Conservation (phyloP, 768 basidiomycete genomes). For the Amyloporia xantha region DNA sequence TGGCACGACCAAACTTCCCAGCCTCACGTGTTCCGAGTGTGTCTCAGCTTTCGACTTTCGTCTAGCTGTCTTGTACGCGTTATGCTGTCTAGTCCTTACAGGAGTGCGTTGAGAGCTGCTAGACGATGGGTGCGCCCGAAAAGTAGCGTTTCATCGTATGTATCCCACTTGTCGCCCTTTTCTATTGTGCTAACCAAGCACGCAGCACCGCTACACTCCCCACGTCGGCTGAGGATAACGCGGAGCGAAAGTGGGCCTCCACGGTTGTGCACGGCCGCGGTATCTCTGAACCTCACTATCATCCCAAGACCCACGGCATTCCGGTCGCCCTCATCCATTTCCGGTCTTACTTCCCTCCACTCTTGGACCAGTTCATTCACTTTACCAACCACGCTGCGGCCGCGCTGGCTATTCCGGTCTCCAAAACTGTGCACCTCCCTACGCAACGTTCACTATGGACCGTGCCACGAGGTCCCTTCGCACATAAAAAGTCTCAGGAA, state of each 20-base stretch:
- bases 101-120: no score
- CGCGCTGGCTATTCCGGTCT: slow-evolving; percentile 77
- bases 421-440: slow-evolving; percentile 59
- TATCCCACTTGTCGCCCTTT: no score
- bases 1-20: neutral
- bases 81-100: no score
- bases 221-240: neutral
- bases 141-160: no score
- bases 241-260: slow-evolving; percentile 41
- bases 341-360: slow-evolving; percentile 61
- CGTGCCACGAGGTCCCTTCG: slow-evolving; percentile 79
- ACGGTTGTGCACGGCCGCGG: slow-evolving; percentile 58
- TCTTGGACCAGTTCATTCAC: slow-evolving; percentile 74
- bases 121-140: neutral
- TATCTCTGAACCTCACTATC: slow-evolving; percentile 45
- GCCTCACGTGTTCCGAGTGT: no score
- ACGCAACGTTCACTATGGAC: slow-evolving; percentile 79
- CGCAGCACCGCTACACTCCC: no score
- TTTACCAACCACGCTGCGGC: slow-evolving; percentile 81
- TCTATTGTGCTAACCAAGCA: no score
- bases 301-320: slow-evolving; percentile 57
- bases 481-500: slow-evolving; percentile 91
- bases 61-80: no score
- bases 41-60: no score
- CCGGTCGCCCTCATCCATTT: slow-evolving; percentile 83